Base-by-base conservation (phyloP, 352 stramenopile genomes). In the Phytopythium aichiense region DNA sequence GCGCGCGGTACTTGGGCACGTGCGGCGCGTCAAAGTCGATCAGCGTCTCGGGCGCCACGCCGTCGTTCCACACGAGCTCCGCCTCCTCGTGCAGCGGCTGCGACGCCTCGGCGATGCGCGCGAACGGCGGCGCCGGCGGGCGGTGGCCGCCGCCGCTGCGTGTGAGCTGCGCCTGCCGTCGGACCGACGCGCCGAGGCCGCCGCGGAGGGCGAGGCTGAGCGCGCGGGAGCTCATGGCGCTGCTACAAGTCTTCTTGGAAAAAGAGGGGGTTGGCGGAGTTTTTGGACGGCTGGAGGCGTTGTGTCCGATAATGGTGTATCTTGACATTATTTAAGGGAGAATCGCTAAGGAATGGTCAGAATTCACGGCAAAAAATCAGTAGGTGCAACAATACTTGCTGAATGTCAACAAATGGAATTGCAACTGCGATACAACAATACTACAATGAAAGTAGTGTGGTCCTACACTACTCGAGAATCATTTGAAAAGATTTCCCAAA, bases 11-110 rank as follows among this genome's bases (percentile, higher is more conserved):
- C 69, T 89, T 92, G 58, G 84, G 78, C 48, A 95, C 81, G 70
- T 95, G 87, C 64, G 87, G 81, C 59, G 87, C 84, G 63, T 95
- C 87, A 53, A 95, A 95, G 75, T 95, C 87, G 66, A 95, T 89
- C 42, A 95, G 71, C 69, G 86, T 92, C 78, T 95, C 84, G 37
- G 87, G 87, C 20, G 84, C 79, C 22, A 95, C 87, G 58, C 84
- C 82, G 65, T 95, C 87, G 68, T 91, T 92, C 87, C 87, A 95
- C 57, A 95, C 87, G 31, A 95, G 75, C 66, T 95, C 87, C 22
- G 79, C 65, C 43, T 93, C 78, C 62, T 94, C 82, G 63, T 90
- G 83, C 46, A 92, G 77, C 40, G 77, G 74, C 72, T 91, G 73
- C 38, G 72, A 69, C 4, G 84, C 72, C 52, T 68, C 69, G 25